Evolutionary conservation across 176 grass and related monocot genomes (phyloP).

Genomic region (Ensete glaucum): DNA sequence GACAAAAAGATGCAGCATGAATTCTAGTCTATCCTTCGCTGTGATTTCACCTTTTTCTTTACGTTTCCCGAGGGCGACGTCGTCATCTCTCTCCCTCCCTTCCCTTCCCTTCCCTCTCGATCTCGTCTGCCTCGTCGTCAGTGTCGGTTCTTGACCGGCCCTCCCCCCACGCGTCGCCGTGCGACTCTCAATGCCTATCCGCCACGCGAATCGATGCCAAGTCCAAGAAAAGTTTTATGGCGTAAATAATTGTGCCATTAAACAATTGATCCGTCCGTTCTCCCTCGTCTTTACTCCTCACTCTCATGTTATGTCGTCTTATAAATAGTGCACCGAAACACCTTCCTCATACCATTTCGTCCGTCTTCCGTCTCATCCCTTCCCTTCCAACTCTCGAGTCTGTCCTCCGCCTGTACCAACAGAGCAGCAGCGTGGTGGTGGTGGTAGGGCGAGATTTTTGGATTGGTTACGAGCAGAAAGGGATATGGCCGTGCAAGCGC

Average conservation of each 20-base stretch:
- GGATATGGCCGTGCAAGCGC: conserved; percentile 60
- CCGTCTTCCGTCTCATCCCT: not conserved
- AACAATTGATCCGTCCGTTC: not conserved
- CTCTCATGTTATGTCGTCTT: not conserved
- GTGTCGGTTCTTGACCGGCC: not conserved
- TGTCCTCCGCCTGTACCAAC: not conserved
- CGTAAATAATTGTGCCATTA: no score
- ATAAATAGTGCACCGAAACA: not conserved
- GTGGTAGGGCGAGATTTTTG: not conserved
- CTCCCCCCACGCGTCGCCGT: not conserved
- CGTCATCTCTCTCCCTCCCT: no score
- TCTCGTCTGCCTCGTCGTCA: not conserved
- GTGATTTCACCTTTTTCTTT: no score
- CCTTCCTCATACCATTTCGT: not conserved
- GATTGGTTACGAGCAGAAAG: not conserved
- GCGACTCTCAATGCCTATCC: not conserved
- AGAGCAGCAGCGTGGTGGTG: no score
- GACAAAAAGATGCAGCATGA: no score
- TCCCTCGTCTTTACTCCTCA: not conserved
- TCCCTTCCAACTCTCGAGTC: no score
- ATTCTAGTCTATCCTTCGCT: no score
- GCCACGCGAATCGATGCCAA: not conserved
- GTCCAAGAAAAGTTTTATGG: not conserved
- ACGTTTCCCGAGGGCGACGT: no score
- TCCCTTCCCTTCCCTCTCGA: no score